Evolutionary conservation across 345 rosid genomes (phyloP).

Genomic region (Raphanus raphanistrum): DNA sequence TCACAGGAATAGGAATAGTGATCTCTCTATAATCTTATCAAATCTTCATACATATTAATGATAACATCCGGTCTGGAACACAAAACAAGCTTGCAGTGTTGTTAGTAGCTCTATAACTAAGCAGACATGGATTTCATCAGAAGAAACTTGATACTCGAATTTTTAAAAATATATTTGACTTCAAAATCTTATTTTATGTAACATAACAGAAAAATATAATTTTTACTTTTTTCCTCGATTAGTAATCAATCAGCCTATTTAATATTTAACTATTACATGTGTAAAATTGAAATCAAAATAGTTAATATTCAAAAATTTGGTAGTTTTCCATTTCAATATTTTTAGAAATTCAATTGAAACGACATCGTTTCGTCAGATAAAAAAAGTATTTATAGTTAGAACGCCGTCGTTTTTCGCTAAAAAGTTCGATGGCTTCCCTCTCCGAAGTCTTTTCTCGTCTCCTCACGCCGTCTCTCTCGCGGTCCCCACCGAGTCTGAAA

Average conservation of each 20-base stretch:
- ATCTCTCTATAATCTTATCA: not conserved
- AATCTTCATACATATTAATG: not conserved
- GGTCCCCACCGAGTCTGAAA: slow-evolving; percentile 10
- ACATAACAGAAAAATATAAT: too few relatives aligned
- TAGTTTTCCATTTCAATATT: too few relatives aligned
- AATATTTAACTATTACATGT: too few relatives aligned
- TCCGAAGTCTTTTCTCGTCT: slow-evolving; percentile 1
- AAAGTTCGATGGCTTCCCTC: slow-evolving; percentile 26
- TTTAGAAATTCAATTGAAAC: not conserved
- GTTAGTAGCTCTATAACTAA: not conserved
- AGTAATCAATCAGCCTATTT: too few relatives aligned
- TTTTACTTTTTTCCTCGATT: too few relatives aligned
- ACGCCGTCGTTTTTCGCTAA: not conserved
- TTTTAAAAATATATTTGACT: too few relatives aligned
- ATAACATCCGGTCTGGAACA: not conserved
- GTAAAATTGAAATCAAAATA: too few relatives aligned
- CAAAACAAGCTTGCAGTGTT: not conserved
- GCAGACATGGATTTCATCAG: not conserved
- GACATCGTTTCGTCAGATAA: not conserved
- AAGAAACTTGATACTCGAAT: too few relatives aligned
- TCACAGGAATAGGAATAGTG: not conserved
- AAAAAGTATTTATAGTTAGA: not conserved
- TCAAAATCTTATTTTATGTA: too few relatives aligned
- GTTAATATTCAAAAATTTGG: too few relatives aligned
- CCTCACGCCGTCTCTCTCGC: slow-evolving; percentile 5